These are phyloP conservation scores for Dryas octopetala DNA, from an alignment of 306 rosid genomes.

Conservation along the genomic window DNA sequence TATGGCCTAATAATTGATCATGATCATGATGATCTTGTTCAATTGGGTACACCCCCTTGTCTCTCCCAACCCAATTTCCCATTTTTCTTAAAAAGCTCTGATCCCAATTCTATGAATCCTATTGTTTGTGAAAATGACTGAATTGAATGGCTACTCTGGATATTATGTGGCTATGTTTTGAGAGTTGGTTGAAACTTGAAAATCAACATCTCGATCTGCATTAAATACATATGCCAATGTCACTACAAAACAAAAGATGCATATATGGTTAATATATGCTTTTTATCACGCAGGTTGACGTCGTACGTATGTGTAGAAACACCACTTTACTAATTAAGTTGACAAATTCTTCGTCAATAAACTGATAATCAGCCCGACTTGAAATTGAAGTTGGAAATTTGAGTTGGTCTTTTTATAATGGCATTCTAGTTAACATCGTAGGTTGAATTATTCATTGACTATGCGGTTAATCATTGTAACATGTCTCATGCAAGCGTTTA, in stretches of 20 bases:
- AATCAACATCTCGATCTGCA: neutral
- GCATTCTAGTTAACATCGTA: no score
- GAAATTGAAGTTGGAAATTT: neutral
- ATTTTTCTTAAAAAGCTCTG: conserved; percentile 7
- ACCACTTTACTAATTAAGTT: neutral
- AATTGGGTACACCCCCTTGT: conserved; percentile 19
- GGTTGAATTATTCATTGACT: neutral
- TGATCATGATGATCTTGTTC: neutral
- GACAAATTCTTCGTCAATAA: neutral
- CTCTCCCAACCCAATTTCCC: conserved; percentile 43
- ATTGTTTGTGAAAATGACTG: neutral
- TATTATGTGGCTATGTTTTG: no score
- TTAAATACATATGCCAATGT: conserved; percentile 19
- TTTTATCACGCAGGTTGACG: no score
- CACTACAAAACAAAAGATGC: neutral
- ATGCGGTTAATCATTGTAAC: neutral
- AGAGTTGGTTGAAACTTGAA: neutral
- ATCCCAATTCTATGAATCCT: neutral
- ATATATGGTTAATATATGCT: neutral
- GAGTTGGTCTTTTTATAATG: neutral
- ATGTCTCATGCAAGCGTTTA: neutral
- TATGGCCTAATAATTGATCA: no score
- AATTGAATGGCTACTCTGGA: neutral
- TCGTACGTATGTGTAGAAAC: neutral
- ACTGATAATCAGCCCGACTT: neutral